A percentile compares a stretch with the other conserved stretches of the same genome.
Evolutionary conservation across 2,329 filamentous ascomycete genomes (phyloP).

Genomic region (Exophiala alcalophila): DNA sequence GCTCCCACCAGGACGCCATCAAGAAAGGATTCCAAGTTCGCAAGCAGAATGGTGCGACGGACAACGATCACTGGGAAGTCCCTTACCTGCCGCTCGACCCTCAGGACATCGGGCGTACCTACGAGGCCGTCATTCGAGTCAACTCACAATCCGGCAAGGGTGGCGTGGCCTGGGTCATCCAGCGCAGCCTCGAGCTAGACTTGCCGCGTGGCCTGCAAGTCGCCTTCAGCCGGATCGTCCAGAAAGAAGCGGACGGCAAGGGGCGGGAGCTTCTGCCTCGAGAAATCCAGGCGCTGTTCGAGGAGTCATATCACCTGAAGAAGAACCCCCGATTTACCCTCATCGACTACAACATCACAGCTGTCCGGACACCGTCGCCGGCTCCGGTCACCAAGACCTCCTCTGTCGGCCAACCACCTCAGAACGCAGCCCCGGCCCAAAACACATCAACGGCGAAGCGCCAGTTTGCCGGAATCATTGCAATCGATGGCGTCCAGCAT

Average conservation of each 20-base stretch:
- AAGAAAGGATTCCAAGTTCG: conserved; percentile 77
- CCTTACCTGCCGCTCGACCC: conserved; percentile 93
- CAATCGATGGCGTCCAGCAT: conserved; percentile 77
- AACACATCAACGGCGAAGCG: conserved; percentile 76
- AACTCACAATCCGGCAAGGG: conserved; percentile 96
- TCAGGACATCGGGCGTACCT: conserved; percentile 89
- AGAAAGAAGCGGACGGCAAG: conserved; percentile 73
- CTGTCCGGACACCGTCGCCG: conserved; percentile 76
- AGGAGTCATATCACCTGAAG: conserved; percentile 79
- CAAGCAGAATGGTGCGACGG: conserved; percentile 55
- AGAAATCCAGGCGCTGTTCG: conserved; percentile 86
- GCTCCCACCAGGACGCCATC: conserved; percentile 92
- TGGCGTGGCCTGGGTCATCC: conserved; percentile 90
- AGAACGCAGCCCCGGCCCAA: conserved; percentile 22
- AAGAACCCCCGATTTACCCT: conserved; percentile 81
- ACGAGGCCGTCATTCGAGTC: conserved; percentile 96
- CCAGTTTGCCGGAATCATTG: conserved; percentile 79
- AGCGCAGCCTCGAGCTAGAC: conserved; percentile 83
- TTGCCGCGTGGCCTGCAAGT: conserved; percentile 89
- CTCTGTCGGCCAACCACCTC: conserved; percentile 51
- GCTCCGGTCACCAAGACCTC: conserved; percentile 63
- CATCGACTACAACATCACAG: conserved; percentile 85
- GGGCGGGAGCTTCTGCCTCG: conserved; percentile 78
- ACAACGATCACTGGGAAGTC: conserved; percentile 73
- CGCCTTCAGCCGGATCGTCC: conserved; percentile 84